Conservation (phyloP, 2,329 filamentous ascomycete species). For the Diaporthe ilicicola region DNA sequence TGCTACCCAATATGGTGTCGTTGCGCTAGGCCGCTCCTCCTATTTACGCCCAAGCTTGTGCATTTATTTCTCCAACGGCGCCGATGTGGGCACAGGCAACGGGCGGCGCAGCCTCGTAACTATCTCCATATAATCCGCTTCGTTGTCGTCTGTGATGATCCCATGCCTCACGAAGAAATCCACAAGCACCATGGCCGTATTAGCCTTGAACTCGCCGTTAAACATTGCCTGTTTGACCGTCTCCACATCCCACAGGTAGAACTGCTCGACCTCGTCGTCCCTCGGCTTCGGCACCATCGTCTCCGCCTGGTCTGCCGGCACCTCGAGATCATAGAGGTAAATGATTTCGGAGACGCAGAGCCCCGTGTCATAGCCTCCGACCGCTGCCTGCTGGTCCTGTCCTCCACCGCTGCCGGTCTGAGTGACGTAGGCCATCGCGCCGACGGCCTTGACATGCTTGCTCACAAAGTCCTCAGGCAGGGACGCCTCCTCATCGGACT, state of each 20-base stretch:
- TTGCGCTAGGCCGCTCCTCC: background rate
- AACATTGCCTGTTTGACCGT: constrained; percentile 69
- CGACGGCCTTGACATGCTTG: constrained; percentile 58
- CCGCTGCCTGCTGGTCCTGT: constrained; percentile 58
- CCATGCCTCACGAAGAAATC: constrained; percentile 86
- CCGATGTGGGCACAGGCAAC: constrained; percentile 49
- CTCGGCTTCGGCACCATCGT: constrained; percentile 72
- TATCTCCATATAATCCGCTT: constrained; percentile 78
- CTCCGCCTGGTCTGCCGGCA: constrained; percentile 51
- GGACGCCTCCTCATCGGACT: constrained; percentile 76
- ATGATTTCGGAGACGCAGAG: constrained; percentile 72
- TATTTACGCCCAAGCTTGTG: background rate
- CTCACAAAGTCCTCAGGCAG: constrained; percentile 67
- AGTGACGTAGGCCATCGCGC: constrained; percentile 74
- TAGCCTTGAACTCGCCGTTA: constrained; percentile 82
- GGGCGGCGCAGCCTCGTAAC: constrained; percentile 52
- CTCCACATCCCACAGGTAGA: constrained; percentile 70
- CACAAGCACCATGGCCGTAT: constrained; percentile 79
- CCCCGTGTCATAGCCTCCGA: constrained; percentile 67
- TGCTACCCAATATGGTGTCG: background rate
- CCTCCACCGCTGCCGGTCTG: constrained; percentile 69
- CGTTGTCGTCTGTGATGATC: constrained; percentile 75
- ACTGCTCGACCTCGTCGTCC: constrained; percentile 82
- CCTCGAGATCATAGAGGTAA: constrained; percentile 76
- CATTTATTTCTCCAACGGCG: background rate